Conservation (phyloP, 192 early-diverging fungal genomes). For the Phycomyces blakesleeanus region DNA sequence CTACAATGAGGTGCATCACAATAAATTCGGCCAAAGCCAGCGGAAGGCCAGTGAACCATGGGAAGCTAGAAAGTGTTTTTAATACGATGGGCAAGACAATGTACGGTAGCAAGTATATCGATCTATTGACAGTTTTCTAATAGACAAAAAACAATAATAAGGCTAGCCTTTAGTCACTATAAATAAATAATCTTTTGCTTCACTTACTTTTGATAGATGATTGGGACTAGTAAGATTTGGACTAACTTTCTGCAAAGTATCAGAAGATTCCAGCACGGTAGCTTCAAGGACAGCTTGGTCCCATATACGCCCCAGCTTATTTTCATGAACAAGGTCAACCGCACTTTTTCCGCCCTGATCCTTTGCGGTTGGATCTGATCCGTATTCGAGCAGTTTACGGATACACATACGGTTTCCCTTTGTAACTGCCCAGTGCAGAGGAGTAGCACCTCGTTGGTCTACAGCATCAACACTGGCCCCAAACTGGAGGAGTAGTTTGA, state of each 20-base stretch:
- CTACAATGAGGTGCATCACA: slow-evolving; percentile 53
- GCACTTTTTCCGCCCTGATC: slow-evolving; percentile 80
- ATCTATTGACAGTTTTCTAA: slow-evolving; percentile 58
- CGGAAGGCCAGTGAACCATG: slow-evolving; percentile 78
- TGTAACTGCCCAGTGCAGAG: slow-evolving; percentile 89
- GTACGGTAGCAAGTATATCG: slow-evolving; percentile 68
- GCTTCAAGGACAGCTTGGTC: slow-evolving; percentile 44
- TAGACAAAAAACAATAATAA: neutral
- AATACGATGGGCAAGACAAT: slow-evolving; percentile 57
- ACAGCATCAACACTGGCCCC: slow-evolving; percentile 67
- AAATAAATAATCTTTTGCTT: no score
- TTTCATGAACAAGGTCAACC: slow-evolving; percentile 74
- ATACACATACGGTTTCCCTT: slow-evolving; percentile 51
- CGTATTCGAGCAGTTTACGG: slow-evolving; percentile 69
- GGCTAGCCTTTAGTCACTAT: no score
- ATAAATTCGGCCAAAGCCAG: slow-evolving; percentile 50
- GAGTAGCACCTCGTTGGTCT: slow-evolving; percentile 75
- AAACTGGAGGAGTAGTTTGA: slow-evolving; percentile 65
- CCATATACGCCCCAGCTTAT: slow-evolving; percentile 43
- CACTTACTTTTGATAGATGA: neutral
- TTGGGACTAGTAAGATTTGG: slow-evolving; percentile 15
- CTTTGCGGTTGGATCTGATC: slow-evolving; percentile 58
- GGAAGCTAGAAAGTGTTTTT: slow-evolving; percentile 53
- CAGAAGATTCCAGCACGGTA: slow-evolving; percentile 36
- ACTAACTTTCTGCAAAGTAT: slow-evolving; percentile 20